A percentile compares a stretch with the other conserved stretches of the same genome.
phyloP scores from a whole-genome alignment of 805 yeast genomes.

The Pichia deserticola region DNA sequence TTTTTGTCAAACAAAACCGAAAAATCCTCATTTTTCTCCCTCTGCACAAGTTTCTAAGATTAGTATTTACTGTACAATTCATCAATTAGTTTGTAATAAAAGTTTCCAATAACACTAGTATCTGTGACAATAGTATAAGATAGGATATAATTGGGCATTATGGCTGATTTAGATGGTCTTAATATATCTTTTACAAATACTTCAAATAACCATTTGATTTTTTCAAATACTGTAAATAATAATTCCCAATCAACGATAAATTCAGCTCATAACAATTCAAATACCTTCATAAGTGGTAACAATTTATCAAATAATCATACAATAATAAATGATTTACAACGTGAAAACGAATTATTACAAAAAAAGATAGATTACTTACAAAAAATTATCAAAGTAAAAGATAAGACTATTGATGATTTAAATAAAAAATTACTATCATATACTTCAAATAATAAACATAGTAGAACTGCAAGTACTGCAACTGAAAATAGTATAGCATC shows the following conservation, averaged over 20 bases:
- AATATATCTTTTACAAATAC: neutral
- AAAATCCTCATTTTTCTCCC: too few species aligned
- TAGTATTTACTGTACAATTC: too few species aligned
- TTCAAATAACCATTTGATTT: neutral
- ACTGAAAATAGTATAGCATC: neutral
- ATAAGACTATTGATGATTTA: conserved; percentile 8
- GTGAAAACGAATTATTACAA: conserved; percentile 8
- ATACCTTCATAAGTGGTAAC: too few species aligned
- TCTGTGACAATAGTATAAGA: too few species aligned
- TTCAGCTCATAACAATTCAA: neutral
- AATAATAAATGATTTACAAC: neutral
- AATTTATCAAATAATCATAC: neutral
- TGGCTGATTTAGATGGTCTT: neutral
- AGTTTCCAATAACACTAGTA: too few species aligned
- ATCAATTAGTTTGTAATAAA: too few species aligned
- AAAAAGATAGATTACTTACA: conserved; percentile 6
- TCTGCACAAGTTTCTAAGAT: too few species aligned
- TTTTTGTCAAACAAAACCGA: too few species aligned
- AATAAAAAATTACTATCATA: conserved; percentile 2
- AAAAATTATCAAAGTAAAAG: conserved; percentile 7
- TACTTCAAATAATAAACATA: neutral
- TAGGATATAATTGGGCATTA: too few species aligned
- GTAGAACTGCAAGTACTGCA: neutral
- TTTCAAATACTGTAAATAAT: neutral
- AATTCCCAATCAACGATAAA: conserved; percentile 1